These are phyloP conservation scores for Neotropicomus parvogracilis DNA, from an alignment of 1,284 basidiomycete species.

Conservation along the genomic window DNA sequence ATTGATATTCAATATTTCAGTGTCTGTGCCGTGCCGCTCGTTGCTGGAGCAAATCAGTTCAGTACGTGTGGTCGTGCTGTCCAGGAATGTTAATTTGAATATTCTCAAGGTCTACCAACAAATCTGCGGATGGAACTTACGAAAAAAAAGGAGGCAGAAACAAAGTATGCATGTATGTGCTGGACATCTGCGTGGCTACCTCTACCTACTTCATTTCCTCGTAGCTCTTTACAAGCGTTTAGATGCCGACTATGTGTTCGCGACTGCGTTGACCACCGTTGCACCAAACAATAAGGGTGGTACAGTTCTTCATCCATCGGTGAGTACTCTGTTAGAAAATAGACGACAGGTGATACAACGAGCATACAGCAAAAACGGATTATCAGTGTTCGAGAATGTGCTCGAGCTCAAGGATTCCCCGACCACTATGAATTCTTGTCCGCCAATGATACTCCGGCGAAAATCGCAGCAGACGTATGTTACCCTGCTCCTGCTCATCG, in stretches of 20 bases:
- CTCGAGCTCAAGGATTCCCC: slow-evolving; percentile 70
- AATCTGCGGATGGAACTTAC: slow-evolving; percentile 35
- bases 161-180: slow-evolving; percentile 24
- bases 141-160: slow-evolving; percentile 23
- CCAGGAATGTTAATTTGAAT: not conserved
- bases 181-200: not conserved
- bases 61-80: slow-evolving; percentile 31
- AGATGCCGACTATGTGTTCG: slow-evolving; percentile 48
- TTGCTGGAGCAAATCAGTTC: slow-evolving; percentile 43
- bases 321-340: slow-evolving; percentile 30
- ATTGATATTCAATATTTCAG: slow-evolving; percentile 31
- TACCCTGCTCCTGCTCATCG: not conserved
- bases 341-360: not conserved
- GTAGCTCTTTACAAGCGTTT: slow-evolving; percentile 54
- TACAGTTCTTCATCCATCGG: slow-evolving; percentile 56
- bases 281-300: slow-evolving; percentile 50
- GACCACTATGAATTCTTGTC: slow-evolving; percentile 60
- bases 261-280: slow-evolving; percentile 55
- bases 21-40: slow-evolving; percentile 47
- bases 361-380: slow-evolving; percentile 58
- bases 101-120: slow-evolving; percentile 40
- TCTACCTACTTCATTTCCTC: slow-evolving; percentile 8
- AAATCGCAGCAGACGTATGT: slow-evolving; percentile 48
- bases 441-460: slow-evolving; percentile 33
- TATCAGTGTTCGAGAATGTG: slow-evolving; percentile 59